A percentile compares a stretch with the other conserved stretches of the same genome.
phyloP scores from a whole-genome alignment of 106 monocot species.

The Vanilla planifolia region DNA sequence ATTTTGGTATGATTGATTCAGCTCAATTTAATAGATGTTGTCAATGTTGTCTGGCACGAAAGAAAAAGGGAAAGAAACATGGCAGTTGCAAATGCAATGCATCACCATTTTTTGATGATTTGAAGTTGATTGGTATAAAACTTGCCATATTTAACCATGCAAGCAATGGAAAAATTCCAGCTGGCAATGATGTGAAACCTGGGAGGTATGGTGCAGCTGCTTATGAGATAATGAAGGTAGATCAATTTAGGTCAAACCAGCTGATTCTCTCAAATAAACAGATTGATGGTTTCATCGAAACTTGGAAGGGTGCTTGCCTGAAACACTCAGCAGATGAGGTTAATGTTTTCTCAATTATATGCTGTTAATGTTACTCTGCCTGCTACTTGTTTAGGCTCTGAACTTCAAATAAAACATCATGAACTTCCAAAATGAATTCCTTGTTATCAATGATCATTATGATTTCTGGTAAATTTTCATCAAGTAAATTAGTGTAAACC shows the following conservation, averaged over 20 bases:
- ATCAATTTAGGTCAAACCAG: constrained; percentile 2
- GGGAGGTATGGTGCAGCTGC: not conserved
- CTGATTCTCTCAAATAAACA: constrained; percentile 9
- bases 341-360: not conserved
- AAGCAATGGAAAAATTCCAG: not conserved
- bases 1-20: not conserved
- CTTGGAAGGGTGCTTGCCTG: constrained; percentile 19
- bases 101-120: constrained; percentile 9
- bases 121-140: constrained; percentile 17
- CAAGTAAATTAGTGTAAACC: too few species aligned
- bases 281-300: constrained; percentile 5
- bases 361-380: not conserved
- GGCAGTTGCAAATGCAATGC: not conserved
- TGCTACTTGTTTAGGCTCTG: too few species aligned
- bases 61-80: constrained; percentile 8
- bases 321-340: constrained; percentile 18
- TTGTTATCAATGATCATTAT: too few species aligned
- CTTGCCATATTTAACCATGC: constrained; percentile 8
- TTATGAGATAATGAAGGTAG: constrained; percentile 10
- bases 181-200: constrained; percentile 6
- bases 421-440: too few species aligned
- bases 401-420: too few species aligned
- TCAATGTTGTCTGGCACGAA: not conserved
- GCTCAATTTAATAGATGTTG: not conserved
- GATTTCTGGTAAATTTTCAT: too few species aligned